Base-by-base conservation (phyloP, 179 eudicot genomes). In the Spergularia azorica region DNA sequence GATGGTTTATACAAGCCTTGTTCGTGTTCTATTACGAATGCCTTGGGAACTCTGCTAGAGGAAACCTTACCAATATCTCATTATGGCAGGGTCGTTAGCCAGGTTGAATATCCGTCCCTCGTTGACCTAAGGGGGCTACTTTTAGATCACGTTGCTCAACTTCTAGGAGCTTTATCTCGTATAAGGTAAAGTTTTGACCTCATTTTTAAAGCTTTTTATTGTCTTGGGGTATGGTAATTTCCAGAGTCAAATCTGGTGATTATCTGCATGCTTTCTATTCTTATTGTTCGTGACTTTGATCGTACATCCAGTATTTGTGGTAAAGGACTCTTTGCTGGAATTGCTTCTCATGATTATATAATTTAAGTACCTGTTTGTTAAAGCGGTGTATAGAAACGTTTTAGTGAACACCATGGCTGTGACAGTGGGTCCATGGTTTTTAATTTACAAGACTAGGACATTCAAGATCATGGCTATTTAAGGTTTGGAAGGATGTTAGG, bases 61-160 rank as follows among this genome's bases (percentile, higher is more conserved):
- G 55, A 39, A 71, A 17, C 59, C 71, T 79, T 63, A 76, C 21
- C 20, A n/a, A 64, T 36, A 17, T 50, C 39, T 70, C 51, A 72
- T 74, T 67, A 11, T 76, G 84, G 77, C 95, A 95, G 99, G 95
- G 90, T 90, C 83, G 99, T 95, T 58, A 95, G 97, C 89, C 97
- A 95, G 83, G 91, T 91, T 76, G 99, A 95, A 65, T 95, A 95
- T 87, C 99, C 99, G 52, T 95, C 99, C 52, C 87, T 95, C 83
- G 97, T 95, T 56, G 99, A 95, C 86, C 87, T 95, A 88, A 87
- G 97, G 77, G 95, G 97, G 63, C 85, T 95, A 63, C 97, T 95
- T 66, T 84, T 95, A 78, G 99, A 93, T 79, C 89, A 93, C 11
- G 97, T 93, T 84, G 97, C 99, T 32, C 99, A 95, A 73, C 97